Conservation (phyloP, 768 basidiomycete genomes). For the Collybia nuda region DNA sequence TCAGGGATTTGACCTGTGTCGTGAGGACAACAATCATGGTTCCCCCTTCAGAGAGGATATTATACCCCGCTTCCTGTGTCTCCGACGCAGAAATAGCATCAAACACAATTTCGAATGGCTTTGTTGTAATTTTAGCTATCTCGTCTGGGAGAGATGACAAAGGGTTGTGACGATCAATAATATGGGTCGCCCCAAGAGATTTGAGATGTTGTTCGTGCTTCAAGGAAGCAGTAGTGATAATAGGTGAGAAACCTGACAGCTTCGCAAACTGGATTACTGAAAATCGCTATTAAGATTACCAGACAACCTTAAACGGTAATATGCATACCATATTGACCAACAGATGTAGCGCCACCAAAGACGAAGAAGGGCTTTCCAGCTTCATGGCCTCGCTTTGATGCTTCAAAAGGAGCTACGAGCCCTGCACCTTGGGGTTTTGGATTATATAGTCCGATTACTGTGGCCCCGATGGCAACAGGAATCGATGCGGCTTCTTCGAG, state of each 20-base stretch:
- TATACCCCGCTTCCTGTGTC: conserved; percentile 36
- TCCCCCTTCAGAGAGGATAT: conserved; percentile 35
- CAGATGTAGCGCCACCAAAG: conserved; percentile 33
- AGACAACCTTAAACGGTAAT: neutral
- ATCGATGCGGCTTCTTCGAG: conserved; percentile 37
- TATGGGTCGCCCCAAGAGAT: conserved; percentile 34
- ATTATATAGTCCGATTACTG: conserved; percentile 29
- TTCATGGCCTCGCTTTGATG: conserved; percentile 26
- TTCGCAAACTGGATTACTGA: conserved; percentile 30
- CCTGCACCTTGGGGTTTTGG: conserved; percentile 23
- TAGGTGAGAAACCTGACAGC: conserved; percentile 37
- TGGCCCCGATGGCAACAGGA: conserved; percentile 25
- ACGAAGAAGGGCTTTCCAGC: conserved; percentile 30
- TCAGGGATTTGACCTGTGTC: conserved; percentile 15
- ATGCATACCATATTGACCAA: conserved; percentile 36
- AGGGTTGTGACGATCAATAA: conserved; percentile 23
- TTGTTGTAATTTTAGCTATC: conserved; percentile 16
- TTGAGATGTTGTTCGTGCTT: conserved; percentile 23
- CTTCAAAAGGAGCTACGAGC: conserved; percentile 29
- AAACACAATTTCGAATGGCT: conserved; percentile 19
- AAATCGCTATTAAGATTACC: neutral
- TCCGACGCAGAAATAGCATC: conserved; percentile 33
- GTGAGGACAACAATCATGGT: conserved; percentile 23
- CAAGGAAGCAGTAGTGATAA: conserved; percentile 31
- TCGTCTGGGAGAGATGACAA: conserved; percentile 1